A percentile compares a stretch with the other conserved stretches of the same genome.
These are phyloP conservation scores for Ocimum tenuiflorum DNA, from an alignment of 257 asterid genomes.

Conservation along the genomic window DNA sequence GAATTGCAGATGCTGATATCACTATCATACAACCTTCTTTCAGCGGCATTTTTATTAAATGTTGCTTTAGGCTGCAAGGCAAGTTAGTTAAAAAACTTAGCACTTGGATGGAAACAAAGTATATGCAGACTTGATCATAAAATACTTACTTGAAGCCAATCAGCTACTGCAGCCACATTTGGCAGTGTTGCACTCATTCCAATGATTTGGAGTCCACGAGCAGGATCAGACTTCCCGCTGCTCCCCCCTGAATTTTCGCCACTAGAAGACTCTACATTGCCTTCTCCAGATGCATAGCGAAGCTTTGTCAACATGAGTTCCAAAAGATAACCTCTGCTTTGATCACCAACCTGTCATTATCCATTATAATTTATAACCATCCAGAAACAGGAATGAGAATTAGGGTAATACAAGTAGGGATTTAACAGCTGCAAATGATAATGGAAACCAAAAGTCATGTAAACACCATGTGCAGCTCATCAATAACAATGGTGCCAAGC, in stretches of 20 bases:
- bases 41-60: not conserved
- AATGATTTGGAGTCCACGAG: constrained; percentile 86
- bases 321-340: constrained; percentile 89
- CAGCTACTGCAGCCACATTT: constrained; percentile 89
- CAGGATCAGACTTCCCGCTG: constrained; percentile 69
- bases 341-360: constrained; percentile 85
- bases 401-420: not conserved
- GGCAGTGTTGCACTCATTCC: constrained; percentile 99
- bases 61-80: not conserved
- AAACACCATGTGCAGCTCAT: constrained; percentile 97
- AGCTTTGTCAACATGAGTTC: constrained; percentile 95
- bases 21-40: not conserved
- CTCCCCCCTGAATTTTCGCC: constrained; percentile 86
- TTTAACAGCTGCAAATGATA: not conserved
- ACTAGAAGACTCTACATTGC: constrained; percentile 70
- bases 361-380: constrained; percentile 19
- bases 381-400: constrained; percentile 19
- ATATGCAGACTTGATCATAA: constrained; percentile 1
- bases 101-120: constrained; percentile 6
- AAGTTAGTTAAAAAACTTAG: not conserved
- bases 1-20: not conserved
- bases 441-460: constrained; percentile 20
- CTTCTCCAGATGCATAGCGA: constrained; percentile 95
- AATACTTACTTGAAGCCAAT: constrained; percentile 86
- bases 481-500: constrained; percentile 94